Percentiles rank a stretch among this genome's conserved stretches.
Evolutionary conservation across 768 basidiomycete species (phyloP).

Genomic region (Auriscalpium vulgare): DNA sequence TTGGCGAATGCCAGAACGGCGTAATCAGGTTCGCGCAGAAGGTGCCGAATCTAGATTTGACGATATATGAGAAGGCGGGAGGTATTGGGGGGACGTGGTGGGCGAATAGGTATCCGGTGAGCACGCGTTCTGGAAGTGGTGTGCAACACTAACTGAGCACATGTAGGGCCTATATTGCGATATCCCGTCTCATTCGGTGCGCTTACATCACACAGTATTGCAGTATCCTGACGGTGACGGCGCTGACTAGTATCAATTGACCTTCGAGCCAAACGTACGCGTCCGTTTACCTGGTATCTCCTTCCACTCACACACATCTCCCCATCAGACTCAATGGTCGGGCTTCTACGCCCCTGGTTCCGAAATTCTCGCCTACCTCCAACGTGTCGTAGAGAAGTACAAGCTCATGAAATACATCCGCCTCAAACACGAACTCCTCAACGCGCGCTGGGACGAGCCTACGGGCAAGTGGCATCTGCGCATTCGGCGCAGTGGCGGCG

Average conservation of each 20-base stretch:
- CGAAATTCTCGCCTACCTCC: constrained; percentile 47
- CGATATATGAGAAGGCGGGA: constrained; percentile 52
- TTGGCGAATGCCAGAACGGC: neutral
- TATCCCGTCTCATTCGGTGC: constrained; percentile 8
- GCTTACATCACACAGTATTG: neutral
- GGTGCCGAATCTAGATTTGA: constrained; percentile 44
- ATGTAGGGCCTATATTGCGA: constrained; percentile 9
- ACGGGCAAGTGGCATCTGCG: constrained; percentile 50
- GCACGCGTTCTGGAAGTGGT: neutral
- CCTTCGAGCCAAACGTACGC: constrained; percentile 11
- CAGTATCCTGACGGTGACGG: neutral
- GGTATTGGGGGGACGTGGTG: constrained; percentile 60
- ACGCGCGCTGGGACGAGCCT: constrained; percentile 42
- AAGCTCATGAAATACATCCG: constrained; percentile 45
- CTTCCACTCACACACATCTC: neutral
- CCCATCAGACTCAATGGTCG: constrained; percentile 15
- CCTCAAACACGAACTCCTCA: constrained; percentile 44
- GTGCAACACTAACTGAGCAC: neutral
- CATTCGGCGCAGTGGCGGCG: constrained; percentile 25
- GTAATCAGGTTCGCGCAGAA: constrained; percentile 39
- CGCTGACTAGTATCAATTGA: constrained; percentile 4
- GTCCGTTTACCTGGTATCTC: neutral
- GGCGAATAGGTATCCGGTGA: constrained; percentile 26
- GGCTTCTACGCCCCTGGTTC: constrained; percentile 7
- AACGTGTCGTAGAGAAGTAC: constrained; percentile 48